phyloP scores from a whole-genome alignment of 345 rosid genomes.

The Kernera saxatilis region DNA sequence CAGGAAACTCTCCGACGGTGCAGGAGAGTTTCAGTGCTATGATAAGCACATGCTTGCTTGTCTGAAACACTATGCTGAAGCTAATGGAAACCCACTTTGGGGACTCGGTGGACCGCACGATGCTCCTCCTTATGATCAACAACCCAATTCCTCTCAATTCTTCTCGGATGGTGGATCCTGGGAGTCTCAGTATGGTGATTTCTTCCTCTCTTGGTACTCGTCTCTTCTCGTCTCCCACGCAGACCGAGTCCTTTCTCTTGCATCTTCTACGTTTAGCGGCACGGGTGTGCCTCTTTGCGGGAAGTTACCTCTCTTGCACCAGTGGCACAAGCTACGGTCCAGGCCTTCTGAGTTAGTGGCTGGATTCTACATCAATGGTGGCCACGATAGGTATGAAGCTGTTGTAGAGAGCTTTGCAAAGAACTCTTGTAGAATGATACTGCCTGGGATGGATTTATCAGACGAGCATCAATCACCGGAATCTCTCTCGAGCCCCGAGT shows the following conservation, averaged over 20 bases:
- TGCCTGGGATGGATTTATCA: constrained; percentile 65
- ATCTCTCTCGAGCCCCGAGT: constrained; percentile 48
- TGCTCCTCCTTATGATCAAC: constrained; percentile 51
- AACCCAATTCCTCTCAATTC: constrained; percentile 38
- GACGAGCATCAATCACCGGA: constrained; percentile 42
- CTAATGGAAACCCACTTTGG: constrained; percentile 63
- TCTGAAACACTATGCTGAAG: no score
- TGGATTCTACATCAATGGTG: constrained; percentile 50
- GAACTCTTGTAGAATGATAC: constrained; percentile 60
- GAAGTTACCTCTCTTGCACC: constrained; percentile 56
- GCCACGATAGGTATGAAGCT: constrained; percentile 50
- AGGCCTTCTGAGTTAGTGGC: constrained; percentile 60
- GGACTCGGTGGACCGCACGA: constrained; percentile 80
- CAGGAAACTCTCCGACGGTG: neutral
- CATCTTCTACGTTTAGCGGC: constrained; percentile 38
- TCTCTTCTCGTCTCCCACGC: constrained; percentile 52
- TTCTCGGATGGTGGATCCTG: constrained; percentile 74
- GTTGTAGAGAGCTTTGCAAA: constrained; percentile 49
- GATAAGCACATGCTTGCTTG: no score
- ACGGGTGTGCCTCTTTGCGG: constrained; percentile 26
- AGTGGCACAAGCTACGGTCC: constrained; percentile 53
- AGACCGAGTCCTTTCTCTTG: constrained; percentile 49
- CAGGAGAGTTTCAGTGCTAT: constrained; percentile 64
- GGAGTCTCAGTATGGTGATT: constrained; percentile 65
- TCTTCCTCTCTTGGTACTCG: constrained; percentile 80